Base-by-base conservation (phyloP, 2,329 filamentous ascomycete genomes). In the Corynespora cassiicola region DNA sequence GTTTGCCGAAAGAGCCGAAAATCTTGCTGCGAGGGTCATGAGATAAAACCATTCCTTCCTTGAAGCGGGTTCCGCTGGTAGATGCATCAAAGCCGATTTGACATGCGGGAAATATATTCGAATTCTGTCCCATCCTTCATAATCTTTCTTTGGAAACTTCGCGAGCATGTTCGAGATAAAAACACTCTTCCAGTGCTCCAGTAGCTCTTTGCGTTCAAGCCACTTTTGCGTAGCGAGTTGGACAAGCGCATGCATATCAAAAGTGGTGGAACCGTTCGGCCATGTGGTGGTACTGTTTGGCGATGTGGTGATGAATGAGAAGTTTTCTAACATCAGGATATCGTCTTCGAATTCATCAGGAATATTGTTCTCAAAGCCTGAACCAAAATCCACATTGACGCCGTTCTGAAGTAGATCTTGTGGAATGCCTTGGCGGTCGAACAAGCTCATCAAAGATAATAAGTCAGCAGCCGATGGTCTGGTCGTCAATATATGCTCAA, bases 281-380 rank as follows among this genome's bases (percentile, higher is more conserved):
- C 2, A 65, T 40, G 4, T 56, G 35, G 3, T 76, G 42, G 37
- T 77, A 78, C 26, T 16, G 8, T 7, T n/a, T n/a, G n/a, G n/a
- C n/a, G n/a, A n/a, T n/a, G n/a, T n/a, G n/a, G n/a, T n/a, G n/a
- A n/a, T n/a, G n/a, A n/a, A n/a, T n/a, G n/a, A n/a, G n/a, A n/a
- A n/a, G n/a, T n/a, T n/a, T n/a, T n/a, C n/a, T n/a, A n/a, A n/a
- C n/a, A n/a, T n/a, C n/a, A n/a, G n/a, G n/a, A n/a, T 24, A 24
- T 33, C 22, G 19, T 15, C n/a, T 9, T 17, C 25, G 10, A 22
- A 12, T 9, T 28, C 61, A 21, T 32, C 35, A n/a, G n/a, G n/a
- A n/a, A n/a, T n/a, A n/a, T n/a, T n/a, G n/a, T n/a, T n/a, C n/a
- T n/a, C n/a, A n/a, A n/a, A n/a, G n/a, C n/a, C n/a, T n/a, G n/a